phyloP scores from a whole-genome alignment of 371 early-diverging fungal species.

The Syncephalis fuscata region DNA sequence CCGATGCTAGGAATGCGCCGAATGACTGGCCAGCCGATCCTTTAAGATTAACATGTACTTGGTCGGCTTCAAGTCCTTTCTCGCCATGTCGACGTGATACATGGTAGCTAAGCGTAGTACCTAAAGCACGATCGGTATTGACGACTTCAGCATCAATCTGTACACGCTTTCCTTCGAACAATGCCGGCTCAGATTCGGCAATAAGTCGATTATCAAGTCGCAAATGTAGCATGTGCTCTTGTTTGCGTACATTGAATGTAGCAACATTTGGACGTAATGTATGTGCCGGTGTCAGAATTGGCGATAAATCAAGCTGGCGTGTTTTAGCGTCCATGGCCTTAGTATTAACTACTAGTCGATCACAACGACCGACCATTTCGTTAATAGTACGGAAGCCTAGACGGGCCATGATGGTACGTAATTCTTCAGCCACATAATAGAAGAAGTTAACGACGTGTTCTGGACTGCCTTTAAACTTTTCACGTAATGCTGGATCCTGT shows the following conservation, averaged over 20 bases:
- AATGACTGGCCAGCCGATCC: slow-evolving; percentile 97
- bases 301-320: slow-evolving; percentile 61
- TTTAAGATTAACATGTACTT: slow-evolving; percentile 62
- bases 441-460: slow-evolving; percentile 97
- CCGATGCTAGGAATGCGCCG: slow-evolving; percentile 88
- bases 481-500: slow-evolving; percentile 84
- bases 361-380: slow-evolving; percentile 90
- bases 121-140: slow-evolving; percentile 91
- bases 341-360: slow-evolving; percentile 59
- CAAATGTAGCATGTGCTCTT: slow-evolving; percentile 70
- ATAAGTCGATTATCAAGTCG: slow-evolving; percentile 73
- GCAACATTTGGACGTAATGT: slow-evolving; percentile 75
- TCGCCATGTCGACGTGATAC: slow-evolving; percentile 69
- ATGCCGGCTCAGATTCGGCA: slow-evolving; percentile 54
- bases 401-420: slow-evolving; percentile 79
- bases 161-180: slow-evolving; percentile 38
- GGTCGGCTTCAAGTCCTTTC: slow-evolving; percentile 66
- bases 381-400: slow-evolving; percentile 83
- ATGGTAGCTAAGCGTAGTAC: slow-evolving; percentile 79
- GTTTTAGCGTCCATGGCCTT: slow-evolving; percentile 66
- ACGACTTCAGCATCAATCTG: slow-evolving; percentile 47
- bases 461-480: slow-evolving; percentile 84
- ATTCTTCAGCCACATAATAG: slow-evolving; percentile 88
- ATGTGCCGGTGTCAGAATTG: slow-evolving; percentile 77
- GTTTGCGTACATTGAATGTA: slow-evolving; percentile 56